Percentiles rank a stretch among this genome's conserved stretches.
These are phyloP conservation scores for Hippophae rhamnoides DNA, from an alignment of 306 rosid species.

Conservation along the genomic window DNA sequence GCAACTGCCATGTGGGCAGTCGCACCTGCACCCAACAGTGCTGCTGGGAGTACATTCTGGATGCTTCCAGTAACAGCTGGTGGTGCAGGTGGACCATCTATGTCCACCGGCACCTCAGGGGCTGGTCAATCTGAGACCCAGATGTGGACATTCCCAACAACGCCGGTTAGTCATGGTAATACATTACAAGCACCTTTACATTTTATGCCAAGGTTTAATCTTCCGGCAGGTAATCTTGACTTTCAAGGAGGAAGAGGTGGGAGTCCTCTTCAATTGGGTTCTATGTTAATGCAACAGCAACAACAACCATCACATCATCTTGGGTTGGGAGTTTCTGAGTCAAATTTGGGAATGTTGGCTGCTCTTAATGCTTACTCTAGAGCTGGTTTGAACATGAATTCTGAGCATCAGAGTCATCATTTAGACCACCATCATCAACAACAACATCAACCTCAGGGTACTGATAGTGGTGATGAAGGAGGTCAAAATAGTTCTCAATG, in stretches of 20 bases:
- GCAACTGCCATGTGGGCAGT: slow-evolving; percentile 84
- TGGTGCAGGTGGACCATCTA: slow-evolving; percentile 18
- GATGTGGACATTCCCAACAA: slow-evolving; percentile 69
- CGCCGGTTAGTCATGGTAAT: slow-evolving; percentile 26
- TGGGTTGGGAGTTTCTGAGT: slow-evolving; percentile 59
- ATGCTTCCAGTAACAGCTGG: slow-evolving; percentile 59
- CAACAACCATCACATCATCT: slow-evolving; percentile 62
- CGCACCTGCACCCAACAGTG: slow-evolving; percentile 38
- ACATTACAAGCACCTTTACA: slow-evolving; percentile 54
- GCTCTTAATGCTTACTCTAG: slow-evolving; percentile 75
- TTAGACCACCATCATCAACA: slow-evolving; percentile 41
- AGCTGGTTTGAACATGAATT: slow-evolving; percentile 52
- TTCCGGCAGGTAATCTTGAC: slow-evolving; percentile 33
- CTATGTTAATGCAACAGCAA: slow-evolving; percentile 56
- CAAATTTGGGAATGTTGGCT: slow-evolving; percentile 80
- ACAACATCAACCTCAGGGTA: slow-evolving; percentile 25
- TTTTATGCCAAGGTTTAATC: slow-evolving; percentile 67
- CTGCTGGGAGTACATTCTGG: slow-evolving; percentile 72
- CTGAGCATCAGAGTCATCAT: slow-evolving; percentile 38
- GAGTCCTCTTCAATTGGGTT: slow-evolving; percentile 57
- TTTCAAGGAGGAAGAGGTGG: slow-evolving; percentile 41
- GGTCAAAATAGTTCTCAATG: slow-evolving; percentile 56
- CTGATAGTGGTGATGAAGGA: slow-evolving; percentile 65
- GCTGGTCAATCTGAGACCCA: slow-evolving; percentile 43
- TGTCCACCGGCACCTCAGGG: slow-evolving; percentile 13